Evolutionary conservation across 805 yeast species (phyloP).

Genomic region (Starmerella kuoi): DNA sequence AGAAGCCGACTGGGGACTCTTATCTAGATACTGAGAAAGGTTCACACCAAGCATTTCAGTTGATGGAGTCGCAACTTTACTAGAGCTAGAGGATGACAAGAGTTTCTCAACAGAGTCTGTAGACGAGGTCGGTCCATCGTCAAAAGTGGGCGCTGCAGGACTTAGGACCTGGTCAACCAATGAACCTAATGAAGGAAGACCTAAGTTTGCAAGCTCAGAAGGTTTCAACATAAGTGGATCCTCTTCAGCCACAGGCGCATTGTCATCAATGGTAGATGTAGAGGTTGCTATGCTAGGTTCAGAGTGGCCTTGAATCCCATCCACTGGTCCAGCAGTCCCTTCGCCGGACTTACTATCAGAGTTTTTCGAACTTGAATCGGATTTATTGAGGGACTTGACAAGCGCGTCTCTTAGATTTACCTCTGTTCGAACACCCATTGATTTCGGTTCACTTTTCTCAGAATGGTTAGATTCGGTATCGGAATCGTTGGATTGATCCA

Average conservation of each 20-base stretch:
- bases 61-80: background rate
- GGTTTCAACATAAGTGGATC: background rate
- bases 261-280: background rate
- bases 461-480: background rate
- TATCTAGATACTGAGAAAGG: slow-evolving; percentile 13
- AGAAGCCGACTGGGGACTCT: slow-evolving; percentile 6
- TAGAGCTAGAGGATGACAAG: background rate
- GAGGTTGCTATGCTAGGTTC: background rate
- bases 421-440: slow-evolving; percentile 8
- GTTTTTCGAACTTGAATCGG: background rate
- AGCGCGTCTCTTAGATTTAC: slow-evolving; percentile 9
- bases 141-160: background rate
- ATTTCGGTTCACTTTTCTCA: background rate
- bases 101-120: slow-evolving; percentile 2
- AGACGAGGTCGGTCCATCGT: background rate
- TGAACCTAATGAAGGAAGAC: slow-evolving; percentile 11
- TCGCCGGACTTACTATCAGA: background rate
- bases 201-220: background rate
- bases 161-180: slow-evolving; percentile 13
- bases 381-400: slow-evolving; percentile 1
- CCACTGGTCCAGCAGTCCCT: too few relatives aligned
- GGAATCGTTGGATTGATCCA: background rate
- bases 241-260: too few relatives aligned
- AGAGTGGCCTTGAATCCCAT: background rate
- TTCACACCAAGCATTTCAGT: slow-evolving; percentile 3